These are phyloP conservation scores for Cutaneotrichosporon sp. DNA, from an alignment of 1,284 basidiomycete genomes.

Conservation along the genomic window DNA sequence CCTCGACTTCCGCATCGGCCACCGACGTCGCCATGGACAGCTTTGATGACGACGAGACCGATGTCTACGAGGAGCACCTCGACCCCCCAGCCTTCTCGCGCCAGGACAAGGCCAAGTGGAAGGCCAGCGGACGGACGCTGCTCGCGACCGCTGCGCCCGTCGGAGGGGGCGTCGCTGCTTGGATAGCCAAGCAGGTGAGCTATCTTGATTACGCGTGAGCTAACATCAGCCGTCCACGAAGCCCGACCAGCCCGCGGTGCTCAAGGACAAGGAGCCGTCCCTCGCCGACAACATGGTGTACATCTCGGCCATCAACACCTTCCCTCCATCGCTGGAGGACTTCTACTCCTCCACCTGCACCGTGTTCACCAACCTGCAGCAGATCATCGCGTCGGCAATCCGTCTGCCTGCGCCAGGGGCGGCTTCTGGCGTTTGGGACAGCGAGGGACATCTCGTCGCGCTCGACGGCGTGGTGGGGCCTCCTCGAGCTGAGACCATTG, in stretches of 20 bases:
- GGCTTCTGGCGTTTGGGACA: conserved; percentile 32
- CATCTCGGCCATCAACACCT: conserved; percentile 30
- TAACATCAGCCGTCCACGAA: conserved; percentile 31
- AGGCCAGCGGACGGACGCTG: conserved; percentile 33
- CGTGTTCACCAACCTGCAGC: conserved; percentile 50
- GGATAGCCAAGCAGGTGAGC: conserved; percentile 37
- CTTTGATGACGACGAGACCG: conserved; percentile 11
- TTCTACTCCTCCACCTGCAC: conserved; percentile 52
- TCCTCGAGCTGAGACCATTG: conserved; percentile 42
- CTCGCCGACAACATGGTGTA: conserved; percentile 38
- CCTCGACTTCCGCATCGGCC: background rate
- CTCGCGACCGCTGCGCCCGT: conserved; percentile 36
- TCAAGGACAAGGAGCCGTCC: conserved; percentile 21
- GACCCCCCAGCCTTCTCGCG: conserved; percentile 35
- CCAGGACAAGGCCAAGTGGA: conserved; percentile 41
- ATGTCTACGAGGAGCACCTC: conserved; percentile 24
- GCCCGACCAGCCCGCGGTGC: conserved; percentile 26
- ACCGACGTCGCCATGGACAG: conserved; percentile 11
- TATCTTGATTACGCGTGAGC: background rate
- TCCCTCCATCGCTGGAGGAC: conserved; percentile 32
- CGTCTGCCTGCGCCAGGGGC: conserved; percentile 23
- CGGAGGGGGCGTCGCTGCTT: conserved; percentile 41
- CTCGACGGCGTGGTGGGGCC: conserved; percentile 37
- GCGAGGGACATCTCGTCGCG: conserved; percentile 31
- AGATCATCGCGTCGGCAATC: conserved; percentile 38